Conservation (phyloP, 2,329 filamentous ascomycete genomes). For the Fusarium tupiense region DNA sequence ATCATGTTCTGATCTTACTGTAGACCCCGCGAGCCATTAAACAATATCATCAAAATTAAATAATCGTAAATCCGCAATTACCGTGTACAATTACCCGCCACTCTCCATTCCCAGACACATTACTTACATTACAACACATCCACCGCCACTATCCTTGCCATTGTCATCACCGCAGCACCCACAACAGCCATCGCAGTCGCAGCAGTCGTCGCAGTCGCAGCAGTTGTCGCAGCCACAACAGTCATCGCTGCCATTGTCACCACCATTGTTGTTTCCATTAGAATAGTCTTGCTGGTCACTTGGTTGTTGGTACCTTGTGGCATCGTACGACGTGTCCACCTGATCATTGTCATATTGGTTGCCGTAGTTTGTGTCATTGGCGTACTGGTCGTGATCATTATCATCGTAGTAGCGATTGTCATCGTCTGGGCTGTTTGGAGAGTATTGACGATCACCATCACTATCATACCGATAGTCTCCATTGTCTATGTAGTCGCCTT, state of each 20-base stretch:
- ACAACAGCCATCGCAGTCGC: neutral
- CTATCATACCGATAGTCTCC: neutral
- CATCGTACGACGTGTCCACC: neutral
- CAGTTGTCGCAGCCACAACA: neutral
- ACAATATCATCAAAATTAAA: no score
- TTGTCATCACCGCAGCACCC: neutral
- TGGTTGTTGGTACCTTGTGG: neutral
- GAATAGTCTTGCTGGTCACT: neutral
- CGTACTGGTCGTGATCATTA: neutral
- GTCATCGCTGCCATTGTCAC: neutral
- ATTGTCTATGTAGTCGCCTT: neutral
- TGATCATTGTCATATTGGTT: neutral
- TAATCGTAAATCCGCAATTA: neutral
- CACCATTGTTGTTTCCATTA: neutral
- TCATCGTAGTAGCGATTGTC: neutral
- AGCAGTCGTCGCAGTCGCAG: neutral
- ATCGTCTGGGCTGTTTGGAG: neutral
- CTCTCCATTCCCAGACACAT: neutral
- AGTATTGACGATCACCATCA: neutral
- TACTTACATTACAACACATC: slow-evolving; percentile 29
- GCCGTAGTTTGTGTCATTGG: neutral
- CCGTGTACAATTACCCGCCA: neutral
- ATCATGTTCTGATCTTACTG: no score
- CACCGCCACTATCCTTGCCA: neutral
- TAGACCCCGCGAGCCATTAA: neutral